Evolutionary conservation across 768 basidiomycete species (phyloP).

Genomic region (Strobilomyces confusus): DNA sequence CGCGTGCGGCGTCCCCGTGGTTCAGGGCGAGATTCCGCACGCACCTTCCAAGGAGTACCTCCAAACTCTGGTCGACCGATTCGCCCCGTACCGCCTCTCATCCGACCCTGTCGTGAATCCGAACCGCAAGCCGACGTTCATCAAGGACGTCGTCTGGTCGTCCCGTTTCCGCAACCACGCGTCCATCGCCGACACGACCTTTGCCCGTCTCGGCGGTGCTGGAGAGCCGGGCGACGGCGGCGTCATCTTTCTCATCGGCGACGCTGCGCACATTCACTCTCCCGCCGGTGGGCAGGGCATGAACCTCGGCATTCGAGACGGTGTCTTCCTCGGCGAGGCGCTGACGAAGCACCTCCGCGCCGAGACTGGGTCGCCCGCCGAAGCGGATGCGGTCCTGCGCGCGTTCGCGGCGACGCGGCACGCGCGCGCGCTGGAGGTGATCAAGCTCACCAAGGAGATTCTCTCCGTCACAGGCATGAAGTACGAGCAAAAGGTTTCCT

Average conservation of each 20-base stretch:
- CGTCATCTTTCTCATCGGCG: conserved; percentile 34
- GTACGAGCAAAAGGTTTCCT: conserved; percentile 8
- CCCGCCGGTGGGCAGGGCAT: conserved; percentile 56
- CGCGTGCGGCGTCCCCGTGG: conserved; percentile 35
- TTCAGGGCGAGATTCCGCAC: conserved; percentile 34
- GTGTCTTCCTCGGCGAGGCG: conserved; percentile 41
- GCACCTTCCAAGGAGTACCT: conserved; percentile 40
- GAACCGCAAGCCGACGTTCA: conserved; percentile 23
- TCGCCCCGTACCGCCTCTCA: conserved; percentile 33
- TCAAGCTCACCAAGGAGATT: conserved; percentile 38
- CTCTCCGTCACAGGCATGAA: conserved; percentile 24
- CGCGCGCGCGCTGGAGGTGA: conserved; percentile 39
- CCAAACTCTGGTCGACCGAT: conserved; percentile 41
- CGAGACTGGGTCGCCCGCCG: conserved; percentile 2
- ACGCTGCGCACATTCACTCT: conserved; percentile 53
- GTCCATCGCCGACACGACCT: conserved; percentile 39
- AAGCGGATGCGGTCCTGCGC: conserved; percentile 31
- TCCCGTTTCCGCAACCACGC: conserved; percentile 43
- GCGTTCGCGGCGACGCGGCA: conserved; percentile 36
- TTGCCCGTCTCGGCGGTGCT: conserved; percentile 27
- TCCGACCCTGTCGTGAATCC: conserved; percentile 34
- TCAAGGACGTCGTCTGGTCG: conserved; percentile 40
- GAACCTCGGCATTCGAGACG: conserved; percentile 56
- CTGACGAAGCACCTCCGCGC: conserved; percentile 35
- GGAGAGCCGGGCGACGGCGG: neutral